phyloP scores from a whole-genome alignment of 129 eudicot genomes.

The Gnaphalium uliginosum region DNA sequence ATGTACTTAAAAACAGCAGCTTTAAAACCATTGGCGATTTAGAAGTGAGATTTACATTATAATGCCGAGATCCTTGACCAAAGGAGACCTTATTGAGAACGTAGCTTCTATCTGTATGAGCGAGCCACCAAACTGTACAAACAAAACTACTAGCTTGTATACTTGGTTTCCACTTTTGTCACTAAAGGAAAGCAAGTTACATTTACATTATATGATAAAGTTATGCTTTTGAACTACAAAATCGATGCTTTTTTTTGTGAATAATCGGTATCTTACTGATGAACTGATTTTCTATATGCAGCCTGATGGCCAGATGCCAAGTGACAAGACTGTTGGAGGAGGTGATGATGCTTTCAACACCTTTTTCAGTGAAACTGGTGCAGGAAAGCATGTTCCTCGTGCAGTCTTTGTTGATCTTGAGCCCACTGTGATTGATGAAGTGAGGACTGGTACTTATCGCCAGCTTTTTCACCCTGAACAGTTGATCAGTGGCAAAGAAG shows the following conservation, averaged over 20 bases:
- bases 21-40: too few species aligned
- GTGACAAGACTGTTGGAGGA: constrained; percentile 66
- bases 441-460: constrained; percentile 62
- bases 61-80: background rate
- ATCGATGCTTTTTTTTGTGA: background rate
- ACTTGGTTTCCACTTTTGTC: background rate
- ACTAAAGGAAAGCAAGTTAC: background rate
- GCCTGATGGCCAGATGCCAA: constrained; percentile 85
- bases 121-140: too few species aligned
- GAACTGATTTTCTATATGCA: constrained; percentile 27
- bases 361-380: constrained; percentile 74
- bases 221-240: background rate
- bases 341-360: constrained; percentile 80
- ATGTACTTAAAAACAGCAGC: too few species aligned
- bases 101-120: background rate
- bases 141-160: too few species aligned
- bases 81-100: background rate
- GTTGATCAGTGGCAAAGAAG: constrained; percentile 68
- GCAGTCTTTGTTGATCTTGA: constrained; percentile 77
- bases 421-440: constrained; percentile 78
- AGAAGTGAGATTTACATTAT: too few species aligned
- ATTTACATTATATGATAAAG: too few species aligned
- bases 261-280: background rate
- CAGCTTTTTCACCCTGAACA: constrained; percentile 75
- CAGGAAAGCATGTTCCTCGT: constrained; percentile 71